These are phyloP conservation scores for Naganishia vaughanmartiniae DNA, from an alignment of 768 basidiomycete species.

Conservation along the genomic window DNA sequence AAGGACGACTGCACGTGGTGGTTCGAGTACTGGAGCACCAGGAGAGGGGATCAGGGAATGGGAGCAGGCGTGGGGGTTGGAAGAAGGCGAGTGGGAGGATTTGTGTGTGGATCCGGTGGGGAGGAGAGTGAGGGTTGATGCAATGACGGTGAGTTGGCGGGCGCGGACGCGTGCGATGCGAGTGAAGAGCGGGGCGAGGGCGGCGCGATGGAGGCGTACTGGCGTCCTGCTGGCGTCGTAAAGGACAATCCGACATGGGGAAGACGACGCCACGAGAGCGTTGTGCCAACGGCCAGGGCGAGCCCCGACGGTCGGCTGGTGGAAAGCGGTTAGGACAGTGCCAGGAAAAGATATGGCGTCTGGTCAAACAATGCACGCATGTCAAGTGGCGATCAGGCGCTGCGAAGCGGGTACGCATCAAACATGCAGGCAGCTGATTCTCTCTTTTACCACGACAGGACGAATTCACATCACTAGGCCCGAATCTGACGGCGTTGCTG, in stretches of 20 bases:
- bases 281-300: too few relatives aligned
- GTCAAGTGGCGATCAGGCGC: too few relatives aligned
- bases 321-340: too few relatives aligned
- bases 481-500: constrained; percentile 27
- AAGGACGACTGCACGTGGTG: not conserved
- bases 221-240: too few relatives aligned
- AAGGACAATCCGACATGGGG: too few relatives aligned
- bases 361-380: too few relatives aligned
- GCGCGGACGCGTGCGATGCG: not conserved
- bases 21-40: not conserved
- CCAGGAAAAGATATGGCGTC: too few relatives aligned
- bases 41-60: not conserved
- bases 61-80: not conserved
- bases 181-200: too few relatives aligned
- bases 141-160: not conserved
- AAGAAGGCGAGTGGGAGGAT: constrained; percentile 1
- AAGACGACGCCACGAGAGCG: too few relatives aligned
- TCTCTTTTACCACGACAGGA: not conserved
- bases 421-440: constrained; percentile 1
- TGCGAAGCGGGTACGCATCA: too few relatives aligned
- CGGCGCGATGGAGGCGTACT: too few relatives aligned
- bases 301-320: too few relatives aligned
- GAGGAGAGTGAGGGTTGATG: constrained; percentile 13
- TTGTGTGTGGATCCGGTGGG: not conserved
- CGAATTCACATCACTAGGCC: constrained; percentile 27